Conservation (phyloP, 2,329 filamentous ascomycete species). For the Penicillium sp. region DNA sequence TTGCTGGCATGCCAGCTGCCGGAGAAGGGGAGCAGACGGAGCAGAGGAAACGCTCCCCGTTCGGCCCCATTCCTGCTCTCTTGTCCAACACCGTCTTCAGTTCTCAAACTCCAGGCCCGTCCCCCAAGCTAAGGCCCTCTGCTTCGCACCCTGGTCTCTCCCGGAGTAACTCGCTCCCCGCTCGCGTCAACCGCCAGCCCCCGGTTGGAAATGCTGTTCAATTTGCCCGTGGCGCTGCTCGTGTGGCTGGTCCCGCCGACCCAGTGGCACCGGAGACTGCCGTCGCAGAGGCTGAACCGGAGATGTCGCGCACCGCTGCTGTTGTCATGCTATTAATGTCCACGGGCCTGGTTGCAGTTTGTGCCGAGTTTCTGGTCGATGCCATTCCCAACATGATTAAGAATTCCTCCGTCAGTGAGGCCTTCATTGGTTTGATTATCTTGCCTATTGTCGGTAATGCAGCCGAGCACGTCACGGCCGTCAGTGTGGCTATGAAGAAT, state of each 20-base stretch:
- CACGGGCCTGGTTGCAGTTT: conserved; percentile 63
- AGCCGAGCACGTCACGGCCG: conserved; percentile 78
- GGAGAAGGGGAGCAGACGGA: conserved; percentile 25
- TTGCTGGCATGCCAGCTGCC: conserved; percentile 16
- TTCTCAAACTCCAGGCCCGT: conserved; percentile 20
- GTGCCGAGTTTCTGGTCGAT: conserved; percentile 73
- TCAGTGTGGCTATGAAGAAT: conserved; percentile 78
- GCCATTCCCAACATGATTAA: conserved; percentile 71
- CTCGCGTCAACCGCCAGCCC: conserved; percentile 30
- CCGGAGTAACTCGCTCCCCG: conserved; percentile 40
- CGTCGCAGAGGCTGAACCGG: conserved; percentile 26
- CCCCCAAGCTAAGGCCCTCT: conserved; percentile 18
- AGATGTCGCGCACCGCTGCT: conserved; percentile 61
- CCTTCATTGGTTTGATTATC: conserved; percentile 79
- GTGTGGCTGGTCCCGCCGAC: conserved; percentile 27
- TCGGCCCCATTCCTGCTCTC: conserved; percentile 38
- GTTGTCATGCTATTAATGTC: conserved; percentile 59
- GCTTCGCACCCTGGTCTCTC: conserved; percentile 27
- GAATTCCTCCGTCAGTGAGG: conserved; percentile 64
- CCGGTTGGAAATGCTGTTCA: conserved; percentile 40
- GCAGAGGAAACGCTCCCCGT: conserved; percentile 33
- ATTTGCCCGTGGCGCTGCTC: conserved; percentile 39
- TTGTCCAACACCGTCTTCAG: conserved; percentile 43
- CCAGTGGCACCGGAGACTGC: conserved; percentile 16
- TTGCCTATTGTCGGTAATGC: conserved; percentile 83